Evolutionary conservation across 2,329 filamentous ascomycete genomes (phyloP).

Genomic region (Fusarium odoratissimum): DNA sequence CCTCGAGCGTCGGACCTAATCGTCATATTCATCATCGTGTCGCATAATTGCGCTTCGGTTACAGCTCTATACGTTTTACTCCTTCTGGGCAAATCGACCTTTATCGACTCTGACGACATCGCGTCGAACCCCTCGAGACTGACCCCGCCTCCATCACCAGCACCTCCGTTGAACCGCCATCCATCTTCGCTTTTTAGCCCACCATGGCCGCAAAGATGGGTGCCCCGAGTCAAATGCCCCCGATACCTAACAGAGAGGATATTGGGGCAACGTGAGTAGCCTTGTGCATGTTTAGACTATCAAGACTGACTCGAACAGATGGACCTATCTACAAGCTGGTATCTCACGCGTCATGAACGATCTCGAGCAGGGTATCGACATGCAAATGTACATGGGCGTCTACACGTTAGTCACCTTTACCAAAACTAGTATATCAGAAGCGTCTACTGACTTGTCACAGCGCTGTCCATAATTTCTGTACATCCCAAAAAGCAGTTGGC

Average conservation of each 20-base stretch:
- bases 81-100: neutral
- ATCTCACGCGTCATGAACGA: constrained; percentile 95
- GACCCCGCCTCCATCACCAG: constrained; percentile 42
- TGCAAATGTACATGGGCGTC: constrained; percentile 96
- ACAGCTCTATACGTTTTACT: neutral
- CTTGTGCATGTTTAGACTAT: neutral
- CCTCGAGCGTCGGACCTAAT: neutral
- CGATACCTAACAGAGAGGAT: constrained; percentile 71
- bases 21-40: neutral
- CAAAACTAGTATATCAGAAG: neutral
- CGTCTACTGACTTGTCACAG: constrained; percentile 59
- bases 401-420: constrained; percentile 76
- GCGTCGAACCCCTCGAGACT: constrained; percentile 40
- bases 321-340: constrained; percentile 88
- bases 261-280: constrained; percentile 61
- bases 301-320: constrained; percentile 65
- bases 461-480: constrained; percentile 98
- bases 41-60: neutral
- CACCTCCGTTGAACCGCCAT: constrained; percentile 33
- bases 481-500: constrained; percentile 92
- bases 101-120: constrained; percentile 39
- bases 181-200: constrained; percentile 28
- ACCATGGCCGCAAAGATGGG: constrained; percentile 53
- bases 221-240: constrained; percentile 61
- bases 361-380: constrained; percentile 90